Evolutionary conservation across 352 stramenopile genomes (phyloP).

Genomic region (Aphanomyces astaci): DNA sequence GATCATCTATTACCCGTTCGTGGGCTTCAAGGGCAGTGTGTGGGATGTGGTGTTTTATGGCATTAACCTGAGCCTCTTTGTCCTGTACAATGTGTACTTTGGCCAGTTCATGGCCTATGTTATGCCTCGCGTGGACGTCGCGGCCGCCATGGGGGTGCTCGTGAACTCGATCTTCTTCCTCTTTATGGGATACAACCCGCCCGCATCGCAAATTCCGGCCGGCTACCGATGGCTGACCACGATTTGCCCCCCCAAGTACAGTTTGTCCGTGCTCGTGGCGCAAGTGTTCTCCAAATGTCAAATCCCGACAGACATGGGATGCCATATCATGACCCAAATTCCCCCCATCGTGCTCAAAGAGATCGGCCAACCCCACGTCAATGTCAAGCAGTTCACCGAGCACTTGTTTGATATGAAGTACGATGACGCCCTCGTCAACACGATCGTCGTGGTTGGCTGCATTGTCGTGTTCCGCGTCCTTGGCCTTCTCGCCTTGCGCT

Average conservation of each 20-base stretch:
- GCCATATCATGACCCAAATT: slow-evolving; percentile 41
- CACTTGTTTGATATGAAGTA: slow-evolving; percentile 46
- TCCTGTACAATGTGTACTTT: slow-evolving; percentile 48
- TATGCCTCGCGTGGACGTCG: slow-evolving; percentile 41
- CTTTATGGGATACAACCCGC: slow-evolving; percentile 26
- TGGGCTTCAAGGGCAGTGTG: slow-evolving; percentile 33
- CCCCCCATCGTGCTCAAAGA: slow-evolving; percentile 29
- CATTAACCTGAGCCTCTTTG: slow-evolving; percentile 38
- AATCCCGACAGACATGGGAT: slow-evolving; percentile 34
- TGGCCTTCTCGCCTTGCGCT: slow-evolving; percentile 42
- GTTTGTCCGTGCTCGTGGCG: neutral
- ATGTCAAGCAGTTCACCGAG: slow-evolving; percentile 52
- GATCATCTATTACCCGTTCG: slow-evolving; percentile 44
- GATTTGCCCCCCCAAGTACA: slow-evolving; percentile 16
- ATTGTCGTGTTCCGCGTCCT: slow-evolving; percentile 45
- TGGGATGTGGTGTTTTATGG: slow-evolving; percentile 46
- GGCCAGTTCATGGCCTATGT: slow-evolving; percentile 63
- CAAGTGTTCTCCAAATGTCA: slow-evolving; percentile 18
- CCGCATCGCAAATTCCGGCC: slow-evolving; percentile 18
- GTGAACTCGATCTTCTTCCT: slow-evolving; percentile 41
- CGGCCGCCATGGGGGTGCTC: slow-evolving; percentile 33
- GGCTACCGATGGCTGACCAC: slow-evolving; percentile 24
- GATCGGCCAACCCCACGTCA: slow-evolving; percentile 11
- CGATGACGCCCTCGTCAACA: slow-evolving; percentile 37
- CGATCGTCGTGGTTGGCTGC: slow-evolving; percentile 42